These are phyloP conservation scores for Talaromyces sp. DNA, from an alignment of 2,329 filamentous ascomycete genomes.

Conservation along the genomic window DNA sequence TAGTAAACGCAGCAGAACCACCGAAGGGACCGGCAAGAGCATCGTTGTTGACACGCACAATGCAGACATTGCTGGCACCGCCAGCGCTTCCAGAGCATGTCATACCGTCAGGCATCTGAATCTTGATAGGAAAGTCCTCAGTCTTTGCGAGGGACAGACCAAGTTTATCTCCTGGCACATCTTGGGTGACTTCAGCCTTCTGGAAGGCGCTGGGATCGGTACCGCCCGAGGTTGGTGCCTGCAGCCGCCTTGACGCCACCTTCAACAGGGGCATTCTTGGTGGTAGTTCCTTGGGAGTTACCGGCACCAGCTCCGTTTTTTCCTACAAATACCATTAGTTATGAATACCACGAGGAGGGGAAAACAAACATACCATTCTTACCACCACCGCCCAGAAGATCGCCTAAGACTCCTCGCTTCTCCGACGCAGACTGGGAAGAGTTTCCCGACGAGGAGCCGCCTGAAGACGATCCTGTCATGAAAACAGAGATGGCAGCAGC, in stretches of 20 bases:
- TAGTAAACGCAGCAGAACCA: conserved; percentile 61
- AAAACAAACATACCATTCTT: not conserved
- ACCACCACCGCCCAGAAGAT: not conserved
- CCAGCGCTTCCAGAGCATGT: conserved; percentile 58
- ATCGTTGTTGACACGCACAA: conserved; percentile 59
- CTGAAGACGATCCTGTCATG: conserved; percentile 45
- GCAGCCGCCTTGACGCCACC: conserved; percentile 50
- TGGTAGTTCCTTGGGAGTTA: conserved; percentile 44
- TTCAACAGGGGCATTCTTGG: conserved; percentile 45
- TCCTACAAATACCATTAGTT: not conserved
- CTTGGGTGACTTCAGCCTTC: conserved; percentile 53
- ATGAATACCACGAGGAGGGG: not conserved
- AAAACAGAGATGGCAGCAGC: conserved; percentile 55
- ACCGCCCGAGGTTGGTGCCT: conserved; percentile 58
- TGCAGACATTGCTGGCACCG: conserved; percentile 58
- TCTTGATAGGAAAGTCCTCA: conserved; percentile 60
- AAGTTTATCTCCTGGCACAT: conserved; percentile 56
- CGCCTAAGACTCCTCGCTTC: conserved; percentile 18
- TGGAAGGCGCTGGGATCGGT: conserved; percentile 58
- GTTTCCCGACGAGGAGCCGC: not conserved
- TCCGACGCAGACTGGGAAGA: not conserved
- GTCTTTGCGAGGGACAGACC: conserved; percentile 57
- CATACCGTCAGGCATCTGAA: conserved; percentile 64
- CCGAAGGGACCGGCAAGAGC: conserved; percentile 62
- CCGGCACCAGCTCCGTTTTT: conserved; percentile 13